These are phyloP conservation scores for Puccinia brachypodii DNA, from an alignment of 1,284 basidiomycete genomes.

Conservation along the genomic window DNA sequence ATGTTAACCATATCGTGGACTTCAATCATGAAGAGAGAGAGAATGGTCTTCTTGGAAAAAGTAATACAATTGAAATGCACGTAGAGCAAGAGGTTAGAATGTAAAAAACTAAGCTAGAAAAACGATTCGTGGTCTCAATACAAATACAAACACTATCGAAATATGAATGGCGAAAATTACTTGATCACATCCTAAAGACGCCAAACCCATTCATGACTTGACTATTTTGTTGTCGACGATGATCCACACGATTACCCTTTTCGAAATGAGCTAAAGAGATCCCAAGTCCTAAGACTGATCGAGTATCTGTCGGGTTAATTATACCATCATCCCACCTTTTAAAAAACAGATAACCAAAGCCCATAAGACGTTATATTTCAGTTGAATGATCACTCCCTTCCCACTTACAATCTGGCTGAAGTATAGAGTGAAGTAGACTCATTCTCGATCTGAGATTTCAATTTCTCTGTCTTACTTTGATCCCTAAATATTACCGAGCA, in stretches of 20 bases:
- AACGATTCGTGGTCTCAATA: too few relatives aligned
- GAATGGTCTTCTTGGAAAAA: too few relatives aligned
- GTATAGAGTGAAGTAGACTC: slow-evolving; percentile 85
- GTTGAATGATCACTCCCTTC: slow-evolving; percentile 51
- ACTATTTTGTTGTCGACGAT: neutral
- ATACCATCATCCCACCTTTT: slow-evolving; percentile 75
- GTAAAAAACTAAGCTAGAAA: too few relatives aligned
- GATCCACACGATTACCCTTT: neutral
- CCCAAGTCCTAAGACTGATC: slow-evolving; percentile 55
- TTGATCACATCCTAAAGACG: slow-evolving; percentile 34
- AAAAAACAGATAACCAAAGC: neutral
- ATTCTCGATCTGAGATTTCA: slow-evolving; percentile 78
- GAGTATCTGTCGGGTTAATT: slow-evolving; percentile 84
- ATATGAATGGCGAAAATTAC: neutral
- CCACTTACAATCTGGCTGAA: slow-evolving; percentile 67
- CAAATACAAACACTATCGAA: neutral
- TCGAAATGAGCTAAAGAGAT: slow-evolving; percentile 17
- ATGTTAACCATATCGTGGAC: too few relatives aligned
- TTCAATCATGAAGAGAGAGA: too few relatives aligned
- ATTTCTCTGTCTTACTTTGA: slow-evolving; percentile 69
- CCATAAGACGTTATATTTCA: slow-evolving; percentile 1
- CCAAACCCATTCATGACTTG: slow-evolving; percentile 27
- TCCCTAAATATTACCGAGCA: slow-evolving; percentile 62
- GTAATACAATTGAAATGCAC: too few relatives aligned
- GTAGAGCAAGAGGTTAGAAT: too few relatives aligned